phyloP scores from a whole-genome alignment of 768 basidiomycete species.

The Lentinula sp. region DNA sequence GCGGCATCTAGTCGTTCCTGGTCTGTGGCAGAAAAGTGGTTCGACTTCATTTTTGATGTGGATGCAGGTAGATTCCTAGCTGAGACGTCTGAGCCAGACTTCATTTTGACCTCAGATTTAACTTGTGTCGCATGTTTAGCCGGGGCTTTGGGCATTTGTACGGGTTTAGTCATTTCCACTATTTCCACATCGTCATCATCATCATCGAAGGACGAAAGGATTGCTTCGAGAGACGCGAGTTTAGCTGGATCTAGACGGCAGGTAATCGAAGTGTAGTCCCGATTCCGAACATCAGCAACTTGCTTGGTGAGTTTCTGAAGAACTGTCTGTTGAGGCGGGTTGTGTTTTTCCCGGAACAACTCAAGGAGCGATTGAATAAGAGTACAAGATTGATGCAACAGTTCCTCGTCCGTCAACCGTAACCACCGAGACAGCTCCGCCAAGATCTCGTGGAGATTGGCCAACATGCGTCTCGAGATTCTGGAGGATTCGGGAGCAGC shows the following conservation, averaged over 20 bases:
- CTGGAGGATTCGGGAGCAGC: slow-evolving; percentile 21
- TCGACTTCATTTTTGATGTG: slow-evolving; percentile 9
- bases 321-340: slow-evolving; percentile 48
- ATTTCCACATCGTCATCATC: slow-evolving; percentile 48
- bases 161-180: slow-evolving; percentile 28
- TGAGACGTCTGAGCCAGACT: neutral
- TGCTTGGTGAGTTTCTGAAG: slow-evolving; percentile 65
- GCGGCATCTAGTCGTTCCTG: slow-evolving; percentile 30
- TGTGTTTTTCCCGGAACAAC: slow-evolving; percentile 60
- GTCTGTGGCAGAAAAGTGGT: slow-evolving; percentile 18
- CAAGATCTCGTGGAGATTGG: slow-evolving; percentile 71
- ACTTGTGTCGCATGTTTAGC: neutral
- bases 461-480: slow-evolving; percentile 70
- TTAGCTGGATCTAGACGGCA: slow-evolving; percentile 53
- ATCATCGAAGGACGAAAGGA: slow-evolving; percentile 56
- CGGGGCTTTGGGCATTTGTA: neutral
- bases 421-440: slow-evolving; percentile 82
- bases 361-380: slow-evolving; percentile 75
- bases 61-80: neutral
- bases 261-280: slow-evolving; percentile 36
- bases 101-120: neutral
- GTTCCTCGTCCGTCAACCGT: slow-evolving; percentile 86
- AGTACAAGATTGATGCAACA: slow-evolving; percentile 83
- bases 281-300: slow-evolving; percentile 50
- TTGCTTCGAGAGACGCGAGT: slow-evolving; percentile 58